Percentiles rank a stretch among this genome's conserved stretches.
Evolutionary conservation across 305 asterid genomes (phyloP).

Genomic region (Fraxinus sp.): DNA sequence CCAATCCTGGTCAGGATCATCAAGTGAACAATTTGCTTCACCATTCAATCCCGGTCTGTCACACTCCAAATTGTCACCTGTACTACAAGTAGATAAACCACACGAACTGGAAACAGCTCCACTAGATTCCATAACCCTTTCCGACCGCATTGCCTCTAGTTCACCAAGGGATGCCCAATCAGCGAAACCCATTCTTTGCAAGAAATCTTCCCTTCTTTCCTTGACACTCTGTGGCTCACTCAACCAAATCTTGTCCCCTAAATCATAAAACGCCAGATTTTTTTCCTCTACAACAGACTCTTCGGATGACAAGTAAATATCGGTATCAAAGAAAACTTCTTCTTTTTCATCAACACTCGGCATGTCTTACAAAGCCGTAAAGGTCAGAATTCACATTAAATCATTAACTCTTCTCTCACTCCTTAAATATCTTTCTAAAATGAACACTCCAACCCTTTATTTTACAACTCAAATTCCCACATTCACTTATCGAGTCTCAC

Average conservation of each 20-base stretch:
- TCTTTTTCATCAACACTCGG: conserved; percentile 40
- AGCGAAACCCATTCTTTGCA: conserved; percentile 45
- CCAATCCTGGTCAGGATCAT: conserved; percentile 40
- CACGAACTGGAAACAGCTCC: conserved; percentile 31
- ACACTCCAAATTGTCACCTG: conserved; percentile 26
- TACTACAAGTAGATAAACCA: neutral
- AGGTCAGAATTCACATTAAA: conserved; percentile 34
- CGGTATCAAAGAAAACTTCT: conserved; percentile 65
- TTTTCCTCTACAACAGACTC: conserved; percentile 26
- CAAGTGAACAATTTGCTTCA: conserved; percentile 48
- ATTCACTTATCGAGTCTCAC: conserved; percentile 49
- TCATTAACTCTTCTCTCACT: conserved; percentile 18
- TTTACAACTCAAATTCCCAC: conserved; percentile 20
- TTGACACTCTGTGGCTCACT: conserved; percentile 59
- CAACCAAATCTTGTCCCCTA: conserved; percentile 55
- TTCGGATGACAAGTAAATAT: conserved; percentile 40
- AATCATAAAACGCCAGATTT: conserved; percentile 2
- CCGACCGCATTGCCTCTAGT: conserved; percentile 19
- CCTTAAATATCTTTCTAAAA: conserved; percentile 14
- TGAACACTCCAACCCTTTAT: conserved; percentile 20
- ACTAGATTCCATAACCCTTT: conserved; percentile 25
- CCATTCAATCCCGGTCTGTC: conserved; percentile 46
- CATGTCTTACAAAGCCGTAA: conserved; percentile 40
- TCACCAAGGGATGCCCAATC: conserved; percentile 25
- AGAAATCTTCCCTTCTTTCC: conserved; percentile 48